phyloP scores from a whole-genome alignment of 306 rosid genomes.

The Carpinus fangiana region DNA sequence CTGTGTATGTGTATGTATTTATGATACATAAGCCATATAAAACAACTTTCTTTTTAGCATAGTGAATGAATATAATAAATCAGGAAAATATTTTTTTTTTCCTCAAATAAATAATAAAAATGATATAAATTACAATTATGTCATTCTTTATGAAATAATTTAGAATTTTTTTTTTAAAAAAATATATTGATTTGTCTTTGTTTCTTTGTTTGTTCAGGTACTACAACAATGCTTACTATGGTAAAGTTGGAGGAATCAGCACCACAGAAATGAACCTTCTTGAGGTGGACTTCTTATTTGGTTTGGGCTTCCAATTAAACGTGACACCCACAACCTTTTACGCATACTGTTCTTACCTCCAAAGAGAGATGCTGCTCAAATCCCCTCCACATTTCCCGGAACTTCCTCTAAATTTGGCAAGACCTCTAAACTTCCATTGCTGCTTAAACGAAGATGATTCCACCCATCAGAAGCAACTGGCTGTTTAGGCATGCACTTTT shows the following conservation, averaged over 20 bases:
- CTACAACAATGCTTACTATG: constrained; percentile 96
- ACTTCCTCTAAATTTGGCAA: constrained; percentile 49
- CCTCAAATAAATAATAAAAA: too few species aligned
- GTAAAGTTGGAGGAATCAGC: constrained; percentile 96
- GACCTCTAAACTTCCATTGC: constrained; percentile 50
- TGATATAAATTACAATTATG: too few species aligned
- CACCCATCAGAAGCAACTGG: constrained; percentile 69
- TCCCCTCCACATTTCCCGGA: constrained; percentile 53
- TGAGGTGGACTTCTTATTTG: constrained; percentile 90
- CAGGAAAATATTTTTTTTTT: too few species aligned
- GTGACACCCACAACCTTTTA: constrained; percentile 77
- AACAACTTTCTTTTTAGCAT: too few species aligned
- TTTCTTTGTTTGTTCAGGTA: constrained; percentile 46
- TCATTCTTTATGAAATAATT: too few species aligned
- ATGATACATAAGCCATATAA: neutral
- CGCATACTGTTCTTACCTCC: constrained; percentile 67
- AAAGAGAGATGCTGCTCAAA: constrained; percentile 71
- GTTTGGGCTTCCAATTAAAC: constrained; percentile 78
- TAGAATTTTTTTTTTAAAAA: too few species aligned
- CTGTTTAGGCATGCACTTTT: constrained; percentile 56
- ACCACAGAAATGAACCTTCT: constrained; percentile 89
- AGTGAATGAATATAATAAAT: too few species aligned
- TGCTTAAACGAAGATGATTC: constrained; percentile 84
- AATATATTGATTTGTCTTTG: too few species aligned
- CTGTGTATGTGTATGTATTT: neutral